These are phyloP conservation scores for Zanthoxylum bungeanum DNA, from an alignment of 345 rosid genomes.

Conservation along the genomic window DNA sequence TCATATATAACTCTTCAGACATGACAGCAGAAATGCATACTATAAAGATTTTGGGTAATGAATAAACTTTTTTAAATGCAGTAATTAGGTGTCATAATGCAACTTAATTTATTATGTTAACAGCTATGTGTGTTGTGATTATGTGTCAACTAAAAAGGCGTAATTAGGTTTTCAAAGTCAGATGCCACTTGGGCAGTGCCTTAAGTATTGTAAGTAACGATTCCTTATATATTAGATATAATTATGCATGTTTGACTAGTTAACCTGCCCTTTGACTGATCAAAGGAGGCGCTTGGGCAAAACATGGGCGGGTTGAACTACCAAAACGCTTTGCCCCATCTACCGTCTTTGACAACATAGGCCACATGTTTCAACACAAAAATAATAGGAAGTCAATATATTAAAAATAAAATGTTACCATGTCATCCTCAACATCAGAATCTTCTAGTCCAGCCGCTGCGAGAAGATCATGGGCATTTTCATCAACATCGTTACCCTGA, in stretches of 20 bases:
- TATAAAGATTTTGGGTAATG: not conserved
- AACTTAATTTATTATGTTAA: not conserved
- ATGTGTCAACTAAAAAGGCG: not conserved
- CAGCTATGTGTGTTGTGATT: not conserved
- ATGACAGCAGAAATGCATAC: not conserved
- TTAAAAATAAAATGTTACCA: constrained; percentile 14
- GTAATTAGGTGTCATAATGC: not conserved
- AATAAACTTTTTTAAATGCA: not conserved
- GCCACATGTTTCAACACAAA: not conserved
- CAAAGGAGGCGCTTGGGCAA: too few relatives aligned
- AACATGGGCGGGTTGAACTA: too few relatives aligned
- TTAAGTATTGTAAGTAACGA: too few relatives aligned
- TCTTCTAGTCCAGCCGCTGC: constrained; percentile 98
- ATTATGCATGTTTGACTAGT: too few relatives aligned
- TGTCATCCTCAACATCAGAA: constrained; percentile 80
- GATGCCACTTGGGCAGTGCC: too few relatives aligned
- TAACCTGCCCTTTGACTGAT: too few relatives aligned
- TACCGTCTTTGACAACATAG: too few relatives aligned
- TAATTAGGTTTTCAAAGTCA: not conserved
- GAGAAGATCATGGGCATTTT: constrained; percentile 71
- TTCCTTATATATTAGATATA: too few relatives aligned
- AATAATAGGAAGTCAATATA: not conserved
- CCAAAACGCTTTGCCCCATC: too few relatives aligned
- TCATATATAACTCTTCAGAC: not conserved
- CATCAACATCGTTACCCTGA: constrained; percentile 56